These are phyloP conservation scores for Hypoxylon sp. DNA, from an alignment of 2,329 filamentous ascomycete genomes.

Conservation along the genomic window DNA sequence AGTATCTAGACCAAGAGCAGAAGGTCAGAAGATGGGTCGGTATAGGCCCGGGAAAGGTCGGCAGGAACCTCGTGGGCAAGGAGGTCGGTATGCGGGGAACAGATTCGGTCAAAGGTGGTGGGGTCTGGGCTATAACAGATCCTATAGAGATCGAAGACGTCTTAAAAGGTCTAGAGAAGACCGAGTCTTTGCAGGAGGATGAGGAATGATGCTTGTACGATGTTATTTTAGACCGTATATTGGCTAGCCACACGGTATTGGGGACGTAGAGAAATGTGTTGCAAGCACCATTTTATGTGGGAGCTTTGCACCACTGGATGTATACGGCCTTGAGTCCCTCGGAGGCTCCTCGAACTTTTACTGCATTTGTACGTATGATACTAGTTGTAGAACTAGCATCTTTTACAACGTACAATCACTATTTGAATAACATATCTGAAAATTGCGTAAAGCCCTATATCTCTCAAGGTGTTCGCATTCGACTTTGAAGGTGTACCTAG, in stretches of 20 bases:
- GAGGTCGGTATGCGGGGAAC: conserved; percentile 89
- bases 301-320: neutral
- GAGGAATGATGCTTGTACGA: conserved; percentile 47
- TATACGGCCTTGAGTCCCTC: conserved; percentile 1
- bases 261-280: neutral
- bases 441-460: neutral
- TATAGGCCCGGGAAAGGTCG: conserved; percentile 93
- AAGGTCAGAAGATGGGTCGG: conserved; percentile 89
- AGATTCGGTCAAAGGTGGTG: conserved; percentile 85
- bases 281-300: neutral
- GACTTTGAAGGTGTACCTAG: conserved; percentile 3
- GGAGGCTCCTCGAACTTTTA: conserved; percentile 6
- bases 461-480: neutral
- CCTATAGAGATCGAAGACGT: conserved; percentile 81
- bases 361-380: conserved; percentile 16
- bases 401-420: neutral
- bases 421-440: neutral
- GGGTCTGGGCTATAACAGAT: conserved; percentile 91
- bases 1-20: conserved; percentile 86
- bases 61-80: conserved; percentile 92
- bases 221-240: conserved; percentile 7
- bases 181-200: conserved; percentile 65
- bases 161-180: conserved; percentile 74
- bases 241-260: neutral
- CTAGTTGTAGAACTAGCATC: conserved; percentile 1